A percentile compares a stretch with the other conserved stretches of the same genome.
Conservation (phyloP, 2,329 filamentous ascomycete species). For the Sporothrix brunneoviolacea region DNA sequence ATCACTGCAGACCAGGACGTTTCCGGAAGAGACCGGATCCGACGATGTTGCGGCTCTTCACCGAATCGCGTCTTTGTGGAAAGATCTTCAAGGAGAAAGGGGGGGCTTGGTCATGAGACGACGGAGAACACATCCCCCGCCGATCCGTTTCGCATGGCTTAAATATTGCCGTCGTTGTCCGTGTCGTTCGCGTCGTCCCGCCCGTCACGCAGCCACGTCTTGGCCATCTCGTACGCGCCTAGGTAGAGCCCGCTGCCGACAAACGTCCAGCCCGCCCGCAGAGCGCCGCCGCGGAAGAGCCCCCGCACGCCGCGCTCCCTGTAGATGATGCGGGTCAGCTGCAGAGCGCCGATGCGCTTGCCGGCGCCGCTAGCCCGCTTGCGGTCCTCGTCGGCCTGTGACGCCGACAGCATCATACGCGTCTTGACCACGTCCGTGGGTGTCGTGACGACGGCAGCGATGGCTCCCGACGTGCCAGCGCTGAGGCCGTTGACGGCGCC, state of each 20-base stretch:
- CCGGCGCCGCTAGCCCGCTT: constrained; percentile 24
- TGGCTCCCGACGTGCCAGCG: constrained; percentile 65
- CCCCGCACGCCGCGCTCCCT: constrained; percentile 62
- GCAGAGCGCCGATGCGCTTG: constrained; percentile 39
- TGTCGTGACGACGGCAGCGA: constrained; percentile 77
- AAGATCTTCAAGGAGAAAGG: no score
- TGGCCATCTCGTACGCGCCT: constrained; percentile 76
- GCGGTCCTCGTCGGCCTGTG: constrained; percentile 26
- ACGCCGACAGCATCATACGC: constrained; percentile 71
- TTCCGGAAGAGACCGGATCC: no score
- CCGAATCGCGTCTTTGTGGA: no score
- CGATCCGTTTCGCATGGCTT: no score
- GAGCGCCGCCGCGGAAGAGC: constrained; percentile 66
- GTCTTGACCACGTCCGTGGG: constrained; percentile 89
- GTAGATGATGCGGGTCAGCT: constrained; percentile 60
- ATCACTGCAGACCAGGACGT: no score
- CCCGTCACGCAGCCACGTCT: constrained; percentile 50
- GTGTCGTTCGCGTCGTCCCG: constrained; percentile 37
- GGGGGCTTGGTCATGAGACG: no score
- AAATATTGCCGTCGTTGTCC: not conserved
- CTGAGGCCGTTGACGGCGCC: constrained; percentile 65
- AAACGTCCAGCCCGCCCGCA: constrained; percentile 75
- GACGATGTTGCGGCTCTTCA: no score
- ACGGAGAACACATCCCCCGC: no score
- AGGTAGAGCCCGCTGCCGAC: constrained; percentile 78